Evolutionary conservation across 257 asterid species (phyloP), one percentile per base, ranked within the genome.

Genomic region (Capsicum baccatum): DNA sequence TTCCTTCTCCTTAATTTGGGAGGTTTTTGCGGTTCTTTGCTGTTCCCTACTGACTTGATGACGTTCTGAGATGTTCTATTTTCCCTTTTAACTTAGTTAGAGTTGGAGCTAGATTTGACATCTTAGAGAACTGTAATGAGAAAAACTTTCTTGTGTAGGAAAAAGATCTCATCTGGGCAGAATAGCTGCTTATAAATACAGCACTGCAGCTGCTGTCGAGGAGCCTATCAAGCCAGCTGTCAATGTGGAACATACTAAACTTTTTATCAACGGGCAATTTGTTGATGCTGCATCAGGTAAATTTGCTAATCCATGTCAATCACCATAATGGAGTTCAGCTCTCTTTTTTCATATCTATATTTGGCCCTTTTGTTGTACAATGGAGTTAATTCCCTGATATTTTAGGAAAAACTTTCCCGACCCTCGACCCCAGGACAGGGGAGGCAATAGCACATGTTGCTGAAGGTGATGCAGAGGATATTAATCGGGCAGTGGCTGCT

Each of bases 241-340:
- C 82, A 86, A 83, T 54, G 93, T 96, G 42, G 92, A 91, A 37
- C 88, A 91, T 82, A 91, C 91, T 74, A 90, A 96, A 87, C 99
- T 96, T 88, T 96, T 96, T 86, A 93, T 96, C 89, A 91, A 93
- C 86, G 99, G 99, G 35, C 91, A 89, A 44, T 94, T 93, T 89
- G 97, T 94, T 85, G 97, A 93, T 88, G 91, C 99, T 17, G 96
- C 95, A 79, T 96, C 99, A 39, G 99, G 99, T 93, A 64, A 85
- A 85, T 47, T 85, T 79, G 47, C 3, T 76, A 48, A 7, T 79
- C 69, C 84, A 21, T 56, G 1, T 21, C 17, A 58, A 39, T 81
- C 57, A 48, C 74, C 50, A 8, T 66, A 44, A 81, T 64, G 13
- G 79, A 47, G 2, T 7, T 54, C 14, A 55, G 16, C n/a, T 85